phyloP scores from a whole-genome alignment of 192 early-diverging fungal genomes.

The Podochytrium sp. region DNA sequence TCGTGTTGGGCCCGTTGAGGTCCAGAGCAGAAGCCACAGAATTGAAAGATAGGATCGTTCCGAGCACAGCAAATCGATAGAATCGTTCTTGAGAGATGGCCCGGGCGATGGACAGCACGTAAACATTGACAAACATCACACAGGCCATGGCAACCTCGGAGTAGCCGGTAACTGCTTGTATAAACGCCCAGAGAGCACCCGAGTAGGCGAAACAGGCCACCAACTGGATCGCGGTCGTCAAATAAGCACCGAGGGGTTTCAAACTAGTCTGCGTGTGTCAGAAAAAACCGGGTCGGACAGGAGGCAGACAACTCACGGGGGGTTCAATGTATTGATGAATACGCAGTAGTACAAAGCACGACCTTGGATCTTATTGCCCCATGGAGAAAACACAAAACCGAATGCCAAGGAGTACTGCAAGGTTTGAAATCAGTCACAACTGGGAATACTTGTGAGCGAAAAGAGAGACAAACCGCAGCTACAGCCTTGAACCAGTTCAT shows the following conservation, averaged over 20 bases:
- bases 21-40: constrained; percentile 8
- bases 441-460: not conserved
- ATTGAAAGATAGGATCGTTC: constrained; percentile 3
- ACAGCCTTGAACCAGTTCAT: constrained; percentile 10
- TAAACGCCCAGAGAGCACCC: constrained; percentile 7
- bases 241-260: constrained; percentile 9
- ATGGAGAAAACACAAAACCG: constrained; percentile 4
- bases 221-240: not conserved
- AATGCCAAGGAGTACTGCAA: not conserved
- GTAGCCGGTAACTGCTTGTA: not conserved
- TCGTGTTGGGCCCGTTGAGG: not conserved
- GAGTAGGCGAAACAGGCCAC: not conserved
- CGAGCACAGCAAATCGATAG: constrained; percentile 11
- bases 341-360: not conserved
- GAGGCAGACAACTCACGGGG: not conserved
- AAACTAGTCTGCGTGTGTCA: not conserved
- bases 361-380: not conserved
- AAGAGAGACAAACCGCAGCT: not conserved
- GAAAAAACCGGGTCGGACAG: not conserved
- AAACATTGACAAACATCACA: constrained; percentile 16
- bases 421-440: not conserved
- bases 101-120: constrained; percentile 7
- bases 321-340: not conserved
- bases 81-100: constrained; percentile 17
- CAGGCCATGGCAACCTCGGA: not conserved